These are phyloP conservation scores for Cucurbitaria berberidis DNA, from an alignment of 2,329 filamentous ascomycete species.

Conservation along the genomic window DNA sequence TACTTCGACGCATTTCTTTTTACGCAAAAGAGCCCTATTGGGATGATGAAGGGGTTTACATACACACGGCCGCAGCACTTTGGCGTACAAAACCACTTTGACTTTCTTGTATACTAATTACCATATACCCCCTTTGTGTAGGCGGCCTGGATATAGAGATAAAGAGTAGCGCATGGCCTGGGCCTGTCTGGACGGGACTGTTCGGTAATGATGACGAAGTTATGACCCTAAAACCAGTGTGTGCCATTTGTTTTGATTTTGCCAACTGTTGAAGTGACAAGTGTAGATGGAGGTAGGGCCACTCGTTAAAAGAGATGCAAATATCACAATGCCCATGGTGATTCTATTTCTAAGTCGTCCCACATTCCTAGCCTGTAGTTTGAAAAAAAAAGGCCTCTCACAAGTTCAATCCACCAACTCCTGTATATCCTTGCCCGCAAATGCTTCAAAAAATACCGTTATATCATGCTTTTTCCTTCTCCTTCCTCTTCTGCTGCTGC, in stretches of 20 bases:
- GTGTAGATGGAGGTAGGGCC: no score
- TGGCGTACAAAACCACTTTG: conserved; percentile 6
- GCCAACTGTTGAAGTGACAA: background rate
- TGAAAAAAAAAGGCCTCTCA: background rate
- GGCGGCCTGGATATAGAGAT: background rate
- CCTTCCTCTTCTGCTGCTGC: background rate
- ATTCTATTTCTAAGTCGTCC: no score
- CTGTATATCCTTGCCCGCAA: conserved; percentile 1
- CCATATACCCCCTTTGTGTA: conserved; percentile 29
- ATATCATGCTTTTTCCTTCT: background rate
- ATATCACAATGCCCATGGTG: no score
- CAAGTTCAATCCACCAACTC: conserved; percentile 7
- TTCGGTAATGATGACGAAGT: conserved; percentile 24
- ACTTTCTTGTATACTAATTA: conserved; percentile 26
- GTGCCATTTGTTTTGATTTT: background rate
- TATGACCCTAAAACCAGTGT: conserved; percentile 12
- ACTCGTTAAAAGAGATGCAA: no score
- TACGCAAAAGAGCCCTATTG: background rate
- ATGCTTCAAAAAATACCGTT: conserved; percentile 4
- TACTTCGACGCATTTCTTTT: background rate
- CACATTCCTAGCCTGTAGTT: background rate
- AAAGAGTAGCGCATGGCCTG: background rate
- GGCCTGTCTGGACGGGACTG: background rate
- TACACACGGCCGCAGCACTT: conserved; percentile 10
- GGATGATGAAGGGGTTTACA: background rate